Percentiles rank a stretch among this genome's conserved stretches.
Evolutionary conservation across 306 rosid genomes (phyloP).

Genomic region (Cucurbita argyrosperma): DNA sequence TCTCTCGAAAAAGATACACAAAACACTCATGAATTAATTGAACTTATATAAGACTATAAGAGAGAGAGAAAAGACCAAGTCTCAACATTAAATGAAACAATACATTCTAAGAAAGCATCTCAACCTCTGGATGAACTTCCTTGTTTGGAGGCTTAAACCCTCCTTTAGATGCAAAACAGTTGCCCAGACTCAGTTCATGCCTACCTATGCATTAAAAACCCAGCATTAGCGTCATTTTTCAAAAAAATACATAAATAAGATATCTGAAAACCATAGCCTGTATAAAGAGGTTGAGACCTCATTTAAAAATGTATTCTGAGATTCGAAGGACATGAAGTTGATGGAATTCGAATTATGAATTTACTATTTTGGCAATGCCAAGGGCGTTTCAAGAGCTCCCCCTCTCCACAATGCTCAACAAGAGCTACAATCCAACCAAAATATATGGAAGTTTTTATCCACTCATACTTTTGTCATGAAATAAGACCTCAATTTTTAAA

Average conservation of each 20-base stretch:
- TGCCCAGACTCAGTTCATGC: constrained; percentile 69
- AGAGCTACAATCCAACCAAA: too few species aligned
- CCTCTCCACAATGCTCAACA: too few species aligned
- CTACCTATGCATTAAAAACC: constrained; percentile 39
- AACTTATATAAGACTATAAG: background rate
- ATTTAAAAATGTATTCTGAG: background rate
- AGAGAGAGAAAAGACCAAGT: background rate
- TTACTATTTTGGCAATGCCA: too few species aligned
- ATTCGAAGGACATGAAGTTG: background rate
- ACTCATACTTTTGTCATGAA: background rate
- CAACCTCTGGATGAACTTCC: constrained; percentile 76
- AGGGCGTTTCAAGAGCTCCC: too few species aligned
- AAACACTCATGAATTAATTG: background rate
- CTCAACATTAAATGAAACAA: background rate
- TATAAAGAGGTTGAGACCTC: background rate
- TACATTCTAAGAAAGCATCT: constrained; percentile 1
- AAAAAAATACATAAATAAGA: background rate
- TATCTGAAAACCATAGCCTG: background rate
- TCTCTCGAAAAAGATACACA: background rate
- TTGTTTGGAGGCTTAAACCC: constrained; percentile 54
- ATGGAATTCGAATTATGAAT: too few species aligned
- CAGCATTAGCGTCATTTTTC: background rate
- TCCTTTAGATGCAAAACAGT: constrained; percentile 39
- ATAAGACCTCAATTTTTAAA: background rate
- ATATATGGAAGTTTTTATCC: background rate